These are phyloP conservation scores for Berkeleyomyces rouxiae DNA, from an alignment of 2,329 filamentous ascomycete genomes.

Conservation along the genomic window DNA sequence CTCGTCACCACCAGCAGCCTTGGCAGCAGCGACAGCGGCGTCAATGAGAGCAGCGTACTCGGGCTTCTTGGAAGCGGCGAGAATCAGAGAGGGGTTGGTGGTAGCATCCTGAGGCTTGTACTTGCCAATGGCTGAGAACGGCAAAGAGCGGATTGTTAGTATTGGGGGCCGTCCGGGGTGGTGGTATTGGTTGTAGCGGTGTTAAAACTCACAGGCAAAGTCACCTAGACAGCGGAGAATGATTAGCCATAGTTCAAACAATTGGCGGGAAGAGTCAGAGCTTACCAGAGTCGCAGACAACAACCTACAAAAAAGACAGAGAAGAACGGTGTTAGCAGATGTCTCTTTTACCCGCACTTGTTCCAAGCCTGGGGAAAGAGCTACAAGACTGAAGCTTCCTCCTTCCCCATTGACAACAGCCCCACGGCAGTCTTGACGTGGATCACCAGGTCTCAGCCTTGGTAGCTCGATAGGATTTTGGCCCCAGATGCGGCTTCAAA, in stretches of 20 bases:
- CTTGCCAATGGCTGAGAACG: constrained; percentile 72
- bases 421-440: background rate
- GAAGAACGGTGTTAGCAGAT: background rate
- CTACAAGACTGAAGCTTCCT: background rate
- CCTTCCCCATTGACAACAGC: background rate
- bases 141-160: constrained; percentile 14
- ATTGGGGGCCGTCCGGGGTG: constrained; percentile 5
- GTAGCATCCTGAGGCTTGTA: constrained; percentile 99
- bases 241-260: constrained; percentile 15
- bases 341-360: constrained; percentile 4
- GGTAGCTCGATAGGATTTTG: background rate
- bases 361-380: background rate
- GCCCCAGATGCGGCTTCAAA: background rate
- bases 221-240: constrained; percentile 37
- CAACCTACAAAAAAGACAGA: constrained; percentile 41
- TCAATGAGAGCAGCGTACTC: constrained; percentile 92
- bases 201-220: constrained; percentile 51
- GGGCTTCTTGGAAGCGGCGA: constrained; percentile 93
- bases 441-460: background rate
- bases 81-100: constrained; percentile 97
- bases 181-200: constrained; percentile 1
- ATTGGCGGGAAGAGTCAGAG: background rate
- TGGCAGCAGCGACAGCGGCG: constrained; percentile 68
- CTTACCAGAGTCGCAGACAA: constrained; percentile 93
- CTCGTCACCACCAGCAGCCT: constrained; percentile 49